Evolutionary conservation across 805 yeast species (phyloP), one percentile per base, ranked within the genome.

Genomic region (Clavispora santaluciae): DNA sequence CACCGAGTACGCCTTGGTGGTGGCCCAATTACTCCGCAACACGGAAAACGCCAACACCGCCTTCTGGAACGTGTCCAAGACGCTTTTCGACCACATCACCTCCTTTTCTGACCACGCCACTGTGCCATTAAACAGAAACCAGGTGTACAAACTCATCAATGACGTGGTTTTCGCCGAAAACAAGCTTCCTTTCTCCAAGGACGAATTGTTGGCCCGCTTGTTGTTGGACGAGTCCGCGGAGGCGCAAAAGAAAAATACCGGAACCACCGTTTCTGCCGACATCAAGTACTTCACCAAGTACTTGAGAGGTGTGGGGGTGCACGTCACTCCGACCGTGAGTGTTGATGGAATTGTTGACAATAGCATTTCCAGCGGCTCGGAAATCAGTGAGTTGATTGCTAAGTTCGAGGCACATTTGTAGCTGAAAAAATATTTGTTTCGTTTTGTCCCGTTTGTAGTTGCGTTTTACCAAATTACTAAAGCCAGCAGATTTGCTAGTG

Each of bases 271-370:
- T 6, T 70, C 81, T 26, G 69, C 77, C 24, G 95, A 86, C 54
- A 52, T 85, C 46, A 88, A 86, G 63, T 82, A 81, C 53, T 86
- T 85, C 56, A 74, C 89, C 15, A 73, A 80, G 57, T 78, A 78
- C 56, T 80, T 79, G 39, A 75, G 96, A 57, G 86, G 86, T 43
- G 76, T 81, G 31, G 88, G 91, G 33, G 77, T 84, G 28, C 95
- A 88, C 56, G 81, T 84, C n/a, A 85, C 93, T 3, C 96, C 96
- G 16, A 81, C 93, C 4, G 84, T 86, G 11, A 60, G 75, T 16
- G 64, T 87, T 29, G 76, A 86, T 57, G 95, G 95, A 1, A 76
- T 83, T 37, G 69, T 70, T 17, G 75, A 73, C 47, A 66, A 68
- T 25, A 51, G 68, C 6, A 72, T 87, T 53, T 84, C 82, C 51